These are phyloP conservation scores for Annulohypoxylon maeteangense DNA, from an alignment of 495 filamentous ascomycete genomes.

Conservation along the genomic window DNA sequence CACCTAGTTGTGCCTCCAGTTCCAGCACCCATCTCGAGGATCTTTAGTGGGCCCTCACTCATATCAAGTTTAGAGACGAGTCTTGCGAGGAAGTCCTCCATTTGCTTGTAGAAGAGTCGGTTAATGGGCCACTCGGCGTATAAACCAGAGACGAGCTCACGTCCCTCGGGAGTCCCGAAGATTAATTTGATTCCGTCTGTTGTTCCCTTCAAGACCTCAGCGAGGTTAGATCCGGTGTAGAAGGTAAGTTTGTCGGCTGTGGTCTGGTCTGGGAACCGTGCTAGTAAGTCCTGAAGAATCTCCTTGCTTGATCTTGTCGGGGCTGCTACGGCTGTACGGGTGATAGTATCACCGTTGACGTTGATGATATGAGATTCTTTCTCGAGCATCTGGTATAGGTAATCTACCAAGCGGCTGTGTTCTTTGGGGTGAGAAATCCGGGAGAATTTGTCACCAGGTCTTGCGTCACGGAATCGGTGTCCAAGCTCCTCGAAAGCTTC, in stretches of 20 bases:
- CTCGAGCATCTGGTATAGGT: slow-evolving; percentile 58
- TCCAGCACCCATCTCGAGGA: slow-evolving; percentile 59
- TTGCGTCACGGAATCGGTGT: slow-evolving; percentile 44
- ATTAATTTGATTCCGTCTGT: slow-evolving; percentile 60
- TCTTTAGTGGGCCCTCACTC: slow-evolving; percentile 40
- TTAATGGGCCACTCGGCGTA: slow-evolving; percentile 60
- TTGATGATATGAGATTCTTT: slow-evolving; percentile 56
- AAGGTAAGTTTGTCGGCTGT: slow-evolving; percentile 55
- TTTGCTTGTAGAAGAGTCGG: slow-evolving; percentile 52
- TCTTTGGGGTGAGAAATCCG: slow-evolving; percentile 53
- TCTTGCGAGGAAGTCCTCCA: slow-evolving; percentile 56
- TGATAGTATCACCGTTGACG: slow-evolving; percentile 49
- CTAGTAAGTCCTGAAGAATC: slow-evolving; percentile 53
- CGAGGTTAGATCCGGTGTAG: slow-evolving; percentile 56
- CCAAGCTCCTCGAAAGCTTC: slow-evolving; percentile 61
- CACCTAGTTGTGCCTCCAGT: slow-evolving; percentile 57
- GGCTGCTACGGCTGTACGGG: slow-evolving; percentile 52
- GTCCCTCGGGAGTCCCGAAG: slow-evolving; percentile 59
- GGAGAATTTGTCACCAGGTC: slow-evolving; percentile 48
- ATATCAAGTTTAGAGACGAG: slow-evolving; percentile 45
- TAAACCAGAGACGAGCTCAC: slow-evolving; percentile 56
- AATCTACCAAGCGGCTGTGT: slow-evolving; percentile 53
- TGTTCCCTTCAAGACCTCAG: slow-evolving; percentile 55
- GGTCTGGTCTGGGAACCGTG: slow-evolving; percentile 51
- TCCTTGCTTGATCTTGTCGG: slow-evolving; percentile 50